Evolutionary conservation across 1,284 basidiomycete species (phyloP).

Genomic region (Termitomyces sp.): DNA sequence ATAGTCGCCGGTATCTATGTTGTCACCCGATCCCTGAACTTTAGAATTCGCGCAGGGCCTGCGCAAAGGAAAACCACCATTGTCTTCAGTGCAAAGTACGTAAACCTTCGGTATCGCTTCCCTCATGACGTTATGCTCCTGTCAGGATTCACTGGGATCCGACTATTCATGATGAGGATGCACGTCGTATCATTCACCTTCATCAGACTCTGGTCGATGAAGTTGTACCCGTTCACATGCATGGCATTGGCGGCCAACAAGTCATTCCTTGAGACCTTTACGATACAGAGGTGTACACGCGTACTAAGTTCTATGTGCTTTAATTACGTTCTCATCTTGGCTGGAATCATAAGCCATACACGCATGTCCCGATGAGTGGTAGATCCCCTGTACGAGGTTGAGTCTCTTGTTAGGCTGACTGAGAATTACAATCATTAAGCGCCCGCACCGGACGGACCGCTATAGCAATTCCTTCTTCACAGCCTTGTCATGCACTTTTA

Average conservation of each 20-base stretch:
- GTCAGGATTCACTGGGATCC: not conserved
- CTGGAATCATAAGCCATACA: not conserved
- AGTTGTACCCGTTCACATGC: not conserved
- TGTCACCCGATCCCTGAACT: conserved; percentile 37
- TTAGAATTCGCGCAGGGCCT: conserved; percentile 38
- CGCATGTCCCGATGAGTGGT: not conserved
- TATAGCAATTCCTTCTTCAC: too few relatives aligned
- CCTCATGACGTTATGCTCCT: not conserved
- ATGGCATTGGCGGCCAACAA: not conserved
- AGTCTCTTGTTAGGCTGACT: too few relatives aligned
- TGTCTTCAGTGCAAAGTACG: not conserved
- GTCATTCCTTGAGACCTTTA: not conserved
- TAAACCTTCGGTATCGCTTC: not conserved
- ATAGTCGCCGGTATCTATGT: conserved; percentile 39
- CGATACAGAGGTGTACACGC: not conserved
- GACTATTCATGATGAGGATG: not conserved
- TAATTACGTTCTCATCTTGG: not conserved
- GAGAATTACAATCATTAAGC: not conserved
- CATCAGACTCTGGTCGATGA: not conserved
- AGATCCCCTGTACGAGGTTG: not conserved
- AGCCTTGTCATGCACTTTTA: too few relatives aligned
- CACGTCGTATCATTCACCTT: not conserved
- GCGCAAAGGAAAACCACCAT: conserved; percentile 18
- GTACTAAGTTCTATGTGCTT: not conserved
- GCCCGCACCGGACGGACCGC: not conserved